Evolutionary conservation across 2,329 filamentous ascomycete genomes (phyloP).

Genomic region (Ophiostoma sp.): DNA sequence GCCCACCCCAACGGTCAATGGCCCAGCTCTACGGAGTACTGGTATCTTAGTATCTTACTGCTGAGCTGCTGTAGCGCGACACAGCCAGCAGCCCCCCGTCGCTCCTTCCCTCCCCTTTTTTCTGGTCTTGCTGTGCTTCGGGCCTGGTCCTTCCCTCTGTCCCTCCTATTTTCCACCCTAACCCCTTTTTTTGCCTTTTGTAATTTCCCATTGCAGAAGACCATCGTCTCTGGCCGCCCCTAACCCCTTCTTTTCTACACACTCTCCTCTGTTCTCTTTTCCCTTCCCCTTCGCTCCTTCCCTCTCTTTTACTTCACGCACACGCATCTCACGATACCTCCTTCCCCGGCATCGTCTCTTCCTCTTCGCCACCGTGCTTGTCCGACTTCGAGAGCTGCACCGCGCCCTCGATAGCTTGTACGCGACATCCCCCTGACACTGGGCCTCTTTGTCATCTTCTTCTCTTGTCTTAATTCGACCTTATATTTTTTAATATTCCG

Average conservation of each 20-base stretch:
- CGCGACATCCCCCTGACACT: constrained; percentile 19
- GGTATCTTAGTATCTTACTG: neutral
- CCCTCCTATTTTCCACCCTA: constrained; percentile 22
- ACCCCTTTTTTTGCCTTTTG: constrained; percentile 25
- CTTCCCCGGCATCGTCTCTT: constrained; percentile 16
- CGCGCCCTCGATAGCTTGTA: constrained; percentile 16
- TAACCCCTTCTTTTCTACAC: constrained; percentile 20
- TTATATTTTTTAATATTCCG: constrained; percentile 17
- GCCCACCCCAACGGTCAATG: constrained; percentile 20
- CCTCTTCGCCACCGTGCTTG: constrained; percentile 17
- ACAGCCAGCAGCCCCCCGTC: neutral
- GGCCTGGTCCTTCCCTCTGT: constrained; percentile 13
- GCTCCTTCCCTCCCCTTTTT: constrained; percentile 8
- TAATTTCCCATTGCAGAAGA: constrained; percentile 28
- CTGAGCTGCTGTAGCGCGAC: neutral
- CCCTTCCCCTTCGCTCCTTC: constrained; percentile 16
- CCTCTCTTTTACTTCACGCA: constrained; percentile 11
- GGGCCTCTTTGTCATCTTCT: constrained; percentile 13
- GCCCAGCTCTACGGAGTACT: neutral
- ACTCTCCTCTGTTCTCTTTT: constrained; percentile 12
- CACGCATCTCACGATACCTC: constrained; percentile 20
- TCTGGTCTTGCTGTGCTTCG: neutral
- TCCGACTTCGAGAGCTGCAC: constrained; percentile 18
- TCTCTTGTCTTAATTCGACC: constrained; percentile 17
- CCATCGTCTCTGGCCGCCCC: constrained; percentile 21